A percentile compares a stretch with the other conserved stretches of the same genome.
Evolutionary conservation across 208 protist species (phyloP).

Genomic region (Trypanosoma caninum): DNA sequence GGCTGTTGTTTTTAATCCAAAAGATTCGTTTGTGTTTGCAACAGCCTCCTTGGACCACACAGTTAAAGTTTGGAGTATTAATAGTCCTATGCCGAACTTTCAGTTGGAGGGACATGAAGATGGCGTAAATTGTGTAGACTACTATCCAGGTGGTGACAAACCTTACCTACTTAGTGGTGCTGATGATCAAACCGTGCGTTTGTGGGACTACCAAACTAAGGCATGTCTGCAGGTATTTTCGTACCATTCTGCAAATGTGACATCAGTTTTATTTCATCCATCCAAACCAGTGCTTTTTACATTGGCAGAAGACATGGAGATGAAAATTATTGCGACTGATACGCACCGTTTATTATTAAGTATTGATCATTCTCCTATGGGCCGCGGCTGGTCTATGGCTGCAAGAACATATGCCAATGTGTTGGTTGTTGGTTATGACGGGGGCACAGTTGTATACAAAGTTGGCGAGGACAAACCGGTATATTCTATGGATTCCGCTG

Average conservation of each 20-base stretch:
- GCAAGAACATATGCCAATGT: conserved; percentile 67
- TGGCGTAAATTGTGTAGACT: conserved; percentile 99
- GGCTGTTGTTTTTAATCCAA: conserved; percentile 97
- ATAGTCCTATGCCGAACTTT: conserved; percentile 92
- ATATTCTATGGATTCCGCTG: conserved; percentile 96
- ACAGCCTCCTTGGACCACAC: conserved; percentile 96
- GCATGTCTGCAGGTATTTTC: conserved; percentile 95
- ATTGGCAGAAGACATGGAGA: conserved; percentile 93
- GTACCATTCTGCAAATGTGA: conserved; percentile 97
- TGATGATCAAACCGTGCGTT: conserved; percentile 94
- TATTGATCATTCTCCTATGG: conserved; percentile 94
- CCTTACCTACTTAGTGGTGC: conserved; percentile 97
- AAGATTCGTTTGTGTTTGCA: conserved; percentile 98
- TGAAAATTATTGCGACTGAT: conserved; percentile 92
- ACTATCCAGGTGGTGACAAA: conserved; percentile 97
- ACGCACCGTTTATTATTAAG: conserved; percentile 96
- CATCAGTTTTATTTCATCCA: conserved; percentile 95
- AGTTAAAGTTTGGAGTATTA: conserved; percentile 96
- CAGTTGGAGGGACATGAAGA: conserved; percentile 98
- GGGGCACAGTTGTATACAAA: conserved; percentile 76
- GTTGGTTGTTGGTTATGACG: conserved; percentile 93
- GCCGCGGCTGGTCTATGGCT: conserved; percentile 93
- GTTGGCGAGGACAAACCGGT: conserved; percentile 96
- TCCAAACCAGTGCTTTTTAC: conserved; percentile 96
- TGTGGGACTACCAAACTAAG: conserved; percentile 99